phyloP scores from a whole-genome alignment of 768 basidiomycete species.

The Brasilioporus rufonigricans region DNA sequence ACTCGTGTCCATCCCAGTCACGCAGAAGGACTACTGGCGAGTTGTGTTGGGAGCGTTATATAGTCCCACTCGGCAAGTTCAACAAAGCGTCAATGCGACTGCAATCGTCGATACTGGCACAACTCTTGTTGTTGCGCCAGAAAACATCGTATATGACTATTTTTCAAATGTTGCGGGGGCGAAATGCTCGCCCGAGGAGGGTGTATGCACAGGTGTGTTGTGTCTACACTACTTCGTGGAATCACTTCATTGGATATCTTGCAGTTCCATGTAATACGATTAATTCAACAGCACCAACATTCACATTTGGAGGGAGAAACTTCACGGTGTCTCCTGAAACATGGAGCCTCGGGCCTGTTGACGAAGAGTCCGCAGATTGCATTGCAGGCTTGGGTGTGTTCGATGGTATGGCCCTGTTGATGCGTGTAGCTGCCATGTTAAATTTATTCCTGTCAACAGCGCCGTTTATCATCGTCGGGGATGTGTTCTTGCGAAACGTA shows the following conservation, averaged over 20 bases:
- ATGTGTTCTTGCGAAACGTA: conserved; percentile 25
- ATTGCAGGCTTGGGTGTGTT: conserved; percentile 27
- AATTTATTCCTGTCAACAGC: conserved; percentile 7
- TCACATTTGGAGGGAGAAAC: conserved; percentile 35
- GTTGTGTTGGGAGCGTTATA: conserved; percentile 19
- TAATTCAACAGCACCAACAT: conserved; percentile 15
- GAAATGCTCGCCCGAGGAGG: conserved; percentile 7
- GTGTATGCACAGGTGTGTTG: conserved; percentile 33
- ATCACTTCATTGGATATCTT: background rate
- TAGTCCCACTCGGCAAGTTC: background rate
- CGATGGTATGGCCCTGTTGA: conserved; percentile 5
- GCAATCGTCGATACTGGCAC: conserved; percentile 36
- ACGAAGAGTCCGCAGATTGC: conserved; percentile 22
- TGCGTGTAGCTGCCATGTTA: background rate
- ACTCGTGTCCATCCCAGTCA: conserved; percentile 37
- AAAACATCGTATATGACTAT: conserved; percentile 18
- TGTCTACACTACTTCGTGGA: background rate
- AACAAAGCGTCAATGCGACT: background rate
- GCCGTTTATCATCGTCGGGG: conserved; percentile 24
- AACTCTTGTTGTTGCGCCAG: conserved; percentile 21
- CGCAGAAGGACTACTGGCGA: conserved; percentile 35
- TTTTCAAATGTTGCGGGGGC: conserved; percentile 26
- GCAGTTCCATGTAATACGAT: conserved; percentile 20
- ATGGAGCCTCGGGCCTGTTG: conserved; percentile 39
- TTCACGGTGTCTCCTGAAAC: conserved; percentile 32